Percentiles rank a stretch among this genome's conserved stretches.
These are phyloP conservation scores for Clonostachys solani DNA, from an alignment of 2,329 filamentous ascomycete species.

Conservation along the genomic window DNA sequence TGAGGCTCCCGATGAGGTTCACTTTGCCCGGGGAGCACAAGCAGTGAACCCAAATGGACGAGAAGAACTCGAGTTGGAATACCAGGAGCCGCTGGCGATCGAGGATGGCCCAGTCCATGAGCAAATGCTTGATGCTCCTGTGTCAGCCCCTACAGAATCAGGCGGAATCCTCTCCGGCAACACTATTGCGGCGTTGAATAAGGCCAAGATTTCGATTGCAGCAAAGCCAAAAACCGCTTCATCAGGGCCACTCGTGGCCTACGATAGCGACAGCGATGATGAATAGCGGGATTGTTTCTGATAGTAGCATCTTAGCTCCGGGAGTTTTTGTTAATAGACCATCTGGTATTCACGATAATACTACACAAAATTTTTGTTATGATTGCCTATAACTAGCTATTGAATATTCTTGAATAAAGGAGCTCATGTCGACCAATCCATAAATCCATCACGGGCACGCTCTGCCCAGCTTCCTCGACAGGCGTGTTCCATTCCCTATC, in stretches of 20 bases:
- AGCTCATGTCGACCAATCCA: slow-evolving; percentile 82
- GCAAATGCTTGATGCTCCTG: slow-evolving; percentile 14
- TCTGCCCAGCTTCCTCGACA: slow-evolving; percentile 68
- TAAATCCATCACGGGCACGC: slow-evolving; percentile 72
- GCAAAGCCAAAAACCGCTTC: slow-evolving; percentile 48
- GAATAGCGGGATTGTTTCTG: slow-evolving; percentile 23
- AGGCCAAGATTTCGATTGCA: slow-evolving; percentile 47
- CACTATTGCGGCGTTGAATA: slow-evolving; percentile 74
- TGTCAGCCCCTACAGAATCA: slow-evolving; percentile 26
- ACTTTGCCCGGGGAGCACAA: slow-evolving; percentile 77
- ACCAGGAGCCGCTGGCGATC: slow-evolving; percentile 55
- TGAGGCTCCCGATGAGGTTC: slow-evolving; percentile 89
- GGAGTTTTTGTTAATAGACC: too few relatives aligned
- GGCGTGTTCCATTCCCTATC: slow-evolving; percentile 52
- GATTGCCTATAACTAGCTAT: slow-evolving; percentile 49
- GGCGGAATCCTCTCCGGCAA: slow-evolving; percentile 75
- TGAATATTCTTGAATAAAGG: slow-evolving; percentile 82
- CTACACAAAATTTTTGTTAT: too few relatives aligned
- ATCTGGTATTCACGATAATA: too few relatives aligned
- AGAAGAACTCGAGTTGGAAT: slow-evolving; percentile 58
- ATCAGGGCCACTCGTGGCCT: slow-evolving; percentile 75
- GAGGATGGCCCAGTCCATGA: slow-evolving; percentile 45
- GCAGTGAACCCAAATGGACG: slow-evolving; percentile 57
- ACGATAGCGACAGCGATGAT: slow-evolving; percentile 84
- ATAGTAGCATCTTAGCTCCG: too few relatives aligned